These are phyloP conservation scores for Mycena leptocephala DNA, from an alignment of 768 basidiomycete species.

Conservation along the genomic window DNA sequence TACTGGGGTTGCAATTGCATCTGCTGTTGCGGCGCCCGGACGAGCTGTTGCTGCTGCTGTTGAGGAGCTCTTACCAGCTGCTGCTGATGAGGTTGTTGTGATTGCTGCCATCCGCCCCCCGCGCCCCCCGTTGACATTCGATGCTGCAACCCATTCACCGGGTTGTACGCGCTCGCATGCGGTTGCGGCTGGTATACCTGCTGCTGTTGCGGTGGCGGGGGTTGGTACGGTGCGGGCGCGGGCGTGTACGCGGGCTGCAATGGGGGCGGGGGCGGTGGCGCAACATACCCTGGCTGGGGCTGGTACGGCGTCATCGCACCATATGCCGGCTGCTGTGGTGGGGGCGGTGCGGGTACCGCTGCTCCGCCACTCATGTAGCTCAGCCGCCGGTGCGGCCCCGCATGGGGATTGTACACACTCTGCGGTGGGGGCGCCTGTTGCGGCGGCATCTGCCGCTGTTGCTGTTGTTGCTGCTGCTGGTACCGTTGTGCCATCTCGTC, in stretches of 20 bases:
- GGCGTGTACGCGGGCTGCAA: slow-evolving; percentile 44
- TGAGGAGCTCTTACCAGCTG: slow-evolving; percentile 37
- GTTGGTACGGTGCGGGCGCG: slow-evolving; percentile 31
- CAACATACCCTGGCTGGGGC: slow-evolving; percentile 53
- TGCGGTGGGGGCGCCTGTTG: slow-evolving; percentile 49
- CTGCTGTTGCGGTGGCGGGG: slow-evolving; percentile 36
- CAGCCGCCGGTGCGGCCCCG: slow-evolving; percentile 49
- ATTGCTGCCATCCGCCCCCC: slow-evolving; percentile 41
- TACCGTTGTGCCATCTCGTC: slow-evolving; percentile 84
- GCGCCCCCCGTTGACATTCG: slow-evolving; percentile 43
- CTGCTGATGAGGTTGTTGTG: slow-evolving; percentile 42
- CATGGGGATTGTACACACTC: slow-evolving; percentile 49
- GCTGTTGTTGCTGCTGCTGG: slow-evolving; percentile 53
- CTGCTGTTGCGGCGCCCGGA: slow-evolving; percentile 35
- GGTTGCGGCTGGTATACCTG: slow-evolving; percentile 42
- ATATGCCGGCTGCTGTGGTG: slow-evolving; percentile 53
- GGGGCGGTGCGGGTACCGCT: slow-evolving; percentile 50
- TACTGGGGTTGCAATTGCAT: slow-evolving; percentile 45
- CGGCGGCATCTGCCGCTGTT: slow-evolving; percentile 42
- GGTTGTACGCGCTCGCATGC: slow-evolving; percentile 36
- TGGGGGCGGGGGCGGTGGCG: slow-evolving; percentile 44
- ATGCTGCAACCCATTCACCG: slow-evolving; percentile 47
- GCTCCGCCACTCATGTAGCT: slow-evolving; percentile 53
- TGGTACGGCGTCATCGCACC: slow-evolving; percentile 59
- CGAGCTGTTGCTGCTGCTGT: slow-evolving; percentile 41